Base-by-base conservation (phyloP, 1,139 yeast species). In the Debaryomyces coudertii region DNA sequence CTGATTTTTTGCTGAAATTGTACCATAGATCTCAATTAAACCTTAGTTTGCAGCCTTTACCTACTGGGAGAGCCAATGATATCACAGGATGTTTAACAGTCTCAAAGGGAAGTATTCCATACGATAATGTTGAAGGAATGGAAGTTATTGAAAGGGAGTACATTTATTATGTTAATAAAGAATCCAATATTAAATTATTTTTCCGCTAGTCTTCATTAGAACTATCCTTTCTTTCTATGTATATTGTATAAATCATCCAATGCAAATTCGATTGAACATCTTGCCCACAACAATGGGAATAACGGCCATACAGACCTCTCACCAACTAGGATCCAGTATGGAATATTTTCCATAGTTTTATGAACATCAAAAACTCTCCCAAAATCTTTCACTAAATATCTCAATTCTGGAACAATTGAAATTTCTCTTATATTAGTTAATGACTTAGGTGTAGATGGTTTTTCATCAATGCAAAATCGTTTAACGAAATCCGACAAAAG, bases 221-320 rank as follows among this genome's bases (percentile, higher is more conserved):
- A 18, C 39, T 38, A 52, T 34, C 53, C 52, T 46, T 55, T 64
- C 54, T 74, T 73, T 52, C 76, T 66, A 60, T 78, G 77, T 51
- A 76, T 66, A 63, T 77, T 79, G 61, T 83, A 82, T 56, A 85
- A 75, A 61, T 86, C 90, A 62, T 92, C 96, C 48, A 93, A 73
- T 27, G 92, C 87, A 68, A 87, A 88, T 68, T 93, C 99, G 47
- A 92, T 87, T 1, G 93, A 83, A 58, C 97, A 89, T 45, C 99
- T 73, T 0, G 96, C 87, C 83, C 92, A 85, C 36, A 95, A 72
- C 38, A 92, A 71, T 0, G 97, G 90, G 53, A 90, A 76, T 49
- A 89, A 80, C 0, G 97, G 96, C 99, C 99, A 93, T 0, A 92
- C 90, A 42, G 96, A 87, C 53, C 87, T 76, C 63, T 92, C 98